Evolutionary conservation across 805 yeast genomes (phyloP).

Genomic region (Starmera dryadoides): DNA sequence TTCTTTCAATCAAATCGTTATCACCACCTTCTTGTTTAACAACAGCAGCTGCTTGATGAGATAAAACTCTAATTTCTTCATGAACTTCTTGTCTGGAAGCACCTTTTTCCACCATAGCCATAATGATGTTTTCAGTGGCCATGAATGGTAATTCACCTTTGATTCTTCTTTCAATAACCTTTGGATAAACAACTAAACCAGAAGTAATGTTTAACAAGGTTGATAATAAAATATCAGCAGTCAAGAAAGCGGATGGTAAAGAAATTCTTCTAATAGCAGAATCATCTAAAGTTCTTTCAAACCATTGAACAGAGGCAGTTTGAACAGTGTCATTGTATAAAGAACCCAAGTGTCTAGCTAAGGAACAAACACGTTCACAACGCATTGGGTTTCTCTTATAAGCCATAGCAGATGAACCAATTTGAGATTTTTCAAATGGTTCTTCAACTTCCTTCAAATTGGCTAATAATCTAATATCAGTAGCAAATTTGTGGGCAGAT

Average conservation of each 20-base stretch:
- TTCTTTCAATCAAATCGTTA: conserved; percentile 89
- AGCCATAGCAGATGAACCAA: conserved; percentile 98
- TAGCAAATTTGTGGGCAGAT: conserved; percentile 94
- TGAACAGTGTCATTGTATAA: conserved; percentile 89
- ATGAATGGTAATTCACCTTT: conserved; percentile 93
- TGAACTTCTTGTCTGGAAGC: conserved; percentile 98
- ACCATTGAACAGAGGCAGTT: conserved; percentile 98
- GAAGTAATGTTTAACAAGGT: conserved; percentile 89
- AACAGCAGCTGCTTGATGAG: conserved; percentile 95
- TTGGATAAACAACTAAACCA: conserved; percentile 96
- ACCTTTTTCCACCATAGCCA: conserved; percentile 99
- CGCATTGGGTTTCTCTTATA: conserved; percentile 99
- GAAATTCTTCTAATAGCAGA: conserved; percentile 97
- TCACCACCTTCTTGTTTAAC: conserved; percentile 99
- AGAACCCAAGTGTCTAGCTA: conserved; percentile 91
- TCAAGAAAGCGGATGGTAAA: conserved; percentile 91
- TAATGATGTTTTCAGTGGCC: conserved; percentile 98
- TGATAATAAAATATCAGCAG: conserved; percentile 87
- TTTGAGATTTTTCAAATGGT: conserved; percentile 97
- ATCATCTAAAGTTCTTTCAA: conserved; percentile 97
- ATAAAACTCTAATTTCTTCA: conserved; percentile 92
- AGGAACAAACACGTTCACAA: conserved; percentile 97
- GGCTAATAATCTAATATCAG: conserved; percentile 92
- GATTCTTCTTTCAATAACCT: conserved; percentile 96
- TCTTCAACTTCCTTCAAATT: conserved; percentile 96